phyloP scores from a whole-genome alignment of 148 eudicot species.

The Nyssa sinensis region DNA sequence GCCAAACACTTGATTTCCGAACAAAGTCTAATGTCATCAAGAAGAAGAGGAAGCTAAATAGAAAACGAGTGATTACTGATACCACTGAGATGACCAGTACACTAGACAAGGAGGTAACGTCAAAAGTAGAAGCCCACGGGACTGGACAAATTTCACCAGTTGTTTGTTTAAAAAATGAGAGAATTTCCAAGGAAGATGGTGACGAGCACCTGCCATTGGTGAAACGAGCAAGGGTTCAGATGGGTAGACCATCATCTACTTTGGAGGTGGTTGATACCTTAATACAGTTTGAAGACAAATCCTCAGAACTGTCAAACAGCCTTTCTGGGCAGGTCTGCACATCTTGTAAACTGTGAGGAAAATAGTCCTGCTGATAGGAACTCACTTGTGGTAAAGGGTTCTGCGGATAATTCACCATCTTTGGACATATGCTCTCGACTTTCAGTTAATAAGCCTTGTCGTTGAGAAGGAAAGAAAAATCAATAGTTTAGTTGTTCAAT shows the following conservation, averaged over 20 bases:
- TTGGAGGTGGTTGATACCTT: constrained; percentile 42
- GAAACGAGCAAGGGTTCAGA: constrained; percentile 92
- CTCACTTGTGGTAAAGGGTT: constrained; percentile 19
- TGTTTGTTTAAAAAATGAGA: constrained; percentile 35
- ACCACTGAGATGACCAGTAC: constrained; percentile 28
- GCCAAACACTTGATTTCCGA: constrained; percentile 61
- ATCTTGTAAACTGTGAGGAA: constrained; percentile 29
- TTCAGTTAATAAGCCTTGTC: constrained; percentile 35
- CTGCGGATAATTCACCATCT: constrained; percentile 24
- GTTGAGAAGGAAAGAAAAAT: constrained; percentile 41
- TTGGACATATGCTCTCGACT: constrained; percentile 26
- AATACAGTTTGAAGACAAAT: constrained; percentile 38
- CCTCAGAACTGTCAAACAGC: constrained; percentile 28
- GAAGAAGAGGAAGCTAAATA: constrained; percentile 81
- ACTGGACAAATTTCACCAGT: constrained; percentile 16
- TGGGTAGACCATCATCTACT: constrained; percentile 58
- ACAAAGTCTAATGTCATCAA: constrained; percentile 45
- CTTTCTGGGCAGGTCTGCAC: constrained; percentile 17
- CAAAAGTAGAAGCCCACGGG: constrained; percentile 27
- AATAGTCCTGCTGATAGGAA: constrained; percentile 29
- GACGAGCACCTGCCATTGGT: constrained; percentile 92
- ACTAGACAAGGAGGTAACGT: constrained; percentile 31
- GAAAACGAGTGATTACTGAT: constrained; percentile 58
- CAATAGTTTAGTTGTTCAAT: constrained; percentile 41
- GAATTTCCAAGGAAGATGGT: constrained; percentile 63